Evolutionary conservation across 495 filamentous ascomycete species (phyloP).

Genomic region (Aspergillus olivimuriae): DNA sequence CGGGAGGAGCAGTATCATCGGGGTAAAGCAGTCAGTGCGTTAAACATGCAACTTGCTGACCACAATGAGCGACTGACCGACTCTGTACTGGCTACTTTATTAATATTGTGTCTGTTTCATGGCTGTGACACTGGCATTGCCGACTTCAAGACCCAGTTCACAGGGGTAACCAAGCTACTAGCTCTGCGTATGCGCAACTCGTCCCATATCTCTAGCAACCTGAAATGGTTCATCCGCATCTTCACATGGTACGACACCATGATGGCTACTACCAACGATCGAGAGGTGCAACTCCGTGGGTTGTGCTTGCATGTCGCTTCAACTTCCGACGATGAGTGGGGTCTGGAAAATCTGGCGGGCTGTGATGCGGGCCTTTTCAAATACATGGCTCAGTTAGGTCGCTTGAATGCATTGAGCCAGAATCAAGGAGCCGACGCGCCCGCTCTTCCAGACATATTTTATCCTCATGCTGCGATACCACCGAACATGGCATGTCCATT

Average conservation of each 20-base stretch:
- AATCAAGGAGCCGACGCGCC: constrained; percentile 46
- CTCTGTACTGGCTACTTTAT: constrained; percentile 78
- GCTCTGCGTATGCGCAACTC: constrained; percentile 62
- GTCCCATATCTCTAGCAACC: constrained; percentile 55
- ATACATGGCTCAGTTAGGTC: constrained; percentile 68
- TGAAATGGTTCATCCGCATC: constrained; percentile 90
- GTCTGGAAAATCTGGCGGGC: constrained; percentile 79
- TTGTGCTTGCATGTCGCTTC: constrained; percentile 61
- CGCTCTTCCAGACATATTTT: constrained; percentile 21
- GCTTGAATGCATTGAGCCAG: constrained; percentile 84
- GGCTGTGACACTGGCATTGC: constrained; percentile 89
- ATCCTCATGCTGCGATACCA: constrained; percentile 30
- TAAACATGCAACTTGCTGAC: constrained; percentile 79
- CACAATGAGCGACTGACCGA: constrained; percentile 69
- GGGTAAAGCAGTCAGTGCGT: constrained; percentile 67
- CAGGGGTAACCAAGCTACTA: constrained; percentile 88
- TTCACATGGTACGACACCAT: constrained; percentile 97
- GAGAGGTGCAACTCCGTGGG: constrained; percentile 79
- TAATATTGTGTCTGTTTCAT: constrained; percentile 86
- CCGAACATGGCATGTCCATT: constrained; percentile 31
- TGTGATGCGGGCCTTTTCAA: constrained; percentile 80
- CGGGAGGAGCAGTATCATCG: constrained; percentile 82
- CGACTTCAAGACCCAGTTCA: constrained; percentile 89
- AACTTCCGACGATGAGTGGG: constrained; percentile 62
- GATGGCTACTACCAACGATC: constrained; percentile 84